Conservation (phyloP, 1,284 basidiomycete species). For the Naganishia cerealis region DNA sequence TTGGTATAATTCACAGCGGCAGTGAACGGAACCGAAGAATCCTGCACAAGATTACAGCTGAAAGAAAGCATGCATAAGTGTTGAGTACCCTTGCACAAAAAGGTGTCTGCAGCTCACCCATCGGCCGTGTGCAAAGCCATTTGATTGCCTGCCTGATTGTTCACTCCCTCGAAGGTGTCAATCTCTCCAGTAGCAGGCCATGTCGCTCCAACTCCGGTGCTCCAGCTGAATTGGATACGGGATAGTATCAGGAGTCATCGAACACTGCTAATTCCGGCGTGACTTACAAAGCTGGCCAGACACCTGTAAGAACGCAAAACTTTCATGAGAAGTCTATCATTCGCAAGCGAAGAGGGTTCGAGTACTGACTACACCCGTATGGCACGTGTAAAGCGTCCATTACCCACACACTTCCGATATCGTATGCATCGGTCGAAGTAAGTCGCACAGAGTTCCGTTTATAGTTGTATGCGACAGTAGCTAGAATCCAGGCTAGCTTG, state of each 20-base stretch:
- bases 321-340: not conserved
- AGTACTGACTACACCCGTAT: constrained; percentile 63
- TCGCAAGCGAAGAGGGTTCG: not conserved
- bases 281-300: constrained; percentile 60
- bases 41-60: constrained; percentile 40
- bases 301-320: constrained; percentile 54
- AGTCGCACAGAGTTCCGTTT: constrained; percentile 75
- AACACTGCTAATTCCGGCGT: not conserved
- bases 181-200: constrained; percentile 61
- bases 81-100: constrained; percentile 36
- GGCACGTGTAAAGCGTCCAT: constrained; percentile 86
- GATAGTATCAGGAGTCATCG: not conserved
- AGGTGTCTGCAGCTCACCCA: constrained; percentile 50
- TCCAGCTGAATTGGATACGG: constrained; percentile 14
- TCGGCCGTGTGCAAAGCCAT: constrained; percentile 53
- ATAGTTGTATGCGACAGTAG: constrained; percentile 65
- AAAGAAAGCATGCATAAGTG: constrained; percentile 12
- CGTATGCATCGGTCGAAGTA: constrained; percentile 63
- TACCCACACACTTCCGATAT: constrained; percentile 66
- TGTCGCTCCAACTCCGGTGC: constrained; percentile 52
- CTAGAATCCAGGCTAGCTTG: not conserved
- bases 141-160: constrained; percentile 53
- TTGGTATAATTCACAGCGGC: constrained; percentile 45
- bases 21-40: constrained; percentile 36
- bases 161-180: constrained; percentile 59